Conservation (phyloP, 768 basidiomycete species). For the Leccinum disarticulatum region DNA sequence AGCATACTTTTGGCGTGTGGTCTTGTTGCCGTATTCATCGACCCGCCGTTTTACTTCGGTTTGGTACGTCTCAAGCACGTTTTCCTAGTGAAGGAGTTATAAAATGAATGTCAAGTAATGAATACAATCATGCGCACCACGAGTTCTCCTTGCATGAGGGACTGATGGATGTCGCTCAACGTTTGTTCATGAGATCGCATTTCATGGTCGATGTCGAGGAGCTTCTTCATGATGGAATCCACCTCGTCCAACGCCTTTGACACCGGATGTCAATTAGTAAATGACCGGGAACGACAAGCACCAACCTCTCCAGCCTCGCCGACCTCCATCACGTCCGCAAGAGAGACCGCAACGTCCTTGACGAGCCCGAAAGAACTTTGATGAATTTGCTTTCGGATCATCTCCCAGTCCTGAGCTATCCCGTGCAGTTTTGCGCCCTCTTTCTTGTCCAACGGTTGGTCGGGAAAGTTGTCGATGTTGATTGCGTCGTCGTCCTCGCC, state of each 20-base stretch:
- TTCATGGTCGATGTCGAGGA: constrained; percentile 65
- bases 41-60: constrained; percentile 41
- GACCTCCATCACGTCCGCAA: constrained; percentile 62
- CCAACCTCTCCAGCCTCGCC: constrained; percentile 53
- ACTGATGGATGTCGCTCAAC: constrained; percentile 56
- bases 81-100: constrained; percentile 39
- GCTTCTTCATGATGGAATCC: constrained; percentile 64
- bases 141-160: constrained; percentile 52
- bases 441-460: constrained; percentile 62
- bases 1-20: constrained; percentile 77
- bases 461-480: constrained; percentile 58
- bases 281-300: not conserved
- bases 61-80: constrained; percentile 53
- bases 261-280: not conserved
- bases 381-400: constrained; percentile 50
- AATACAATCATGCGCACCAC: constrained; percentile 46
- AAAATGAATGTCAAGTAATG: not conserved
- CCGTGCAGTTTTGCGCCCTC: constrained; percentile 56
- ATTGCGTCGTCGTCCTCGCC: constrained; percentile 53
- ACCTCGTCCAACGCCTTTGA: constrained; percentile 55
- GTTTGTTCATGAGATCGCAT: constrained; percentile 55
- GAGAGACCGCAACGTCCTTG: constrained; percentile 50
- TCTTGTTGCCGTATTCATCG: constrained; percentile 55
- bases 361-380: constrained; percentile 44
- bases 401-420: constrained; percentile 61